phyloP scores from a whole-genome alignment of 1,284 basidiomycete species.

The Singerocomus inundabilis region DNA sequence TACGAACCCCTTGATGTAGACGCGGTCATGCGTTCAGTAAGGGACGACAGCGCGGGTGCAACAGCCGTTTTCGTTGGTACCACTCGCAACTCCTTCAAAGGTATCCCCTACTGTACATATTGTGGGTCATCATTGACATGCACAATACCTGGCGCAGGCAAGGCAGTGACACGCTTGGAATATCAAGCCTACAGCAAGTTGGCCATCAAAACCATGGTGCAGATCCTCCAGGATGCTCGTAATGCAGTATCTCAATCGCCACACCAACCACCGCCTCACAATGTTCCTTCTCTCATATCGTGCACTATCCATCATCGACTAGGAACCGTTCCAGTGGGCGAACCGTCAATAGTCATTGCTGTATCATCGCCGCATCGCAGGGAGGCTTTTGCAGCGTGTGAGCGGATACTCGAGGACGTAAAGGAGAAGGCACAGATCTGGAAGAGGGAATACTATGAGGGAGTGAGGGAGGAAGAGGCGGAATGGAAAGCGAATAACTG shows the following conservation, averaged over 20 bases:
- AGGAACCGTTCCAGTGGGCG: constrained; percentile 73
- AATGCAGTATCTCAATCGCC: constrained; percentile 42
- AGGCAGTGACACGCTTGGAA: constrained; percentile 69
- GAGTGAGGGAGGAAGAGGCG: constrained; percentile 55
- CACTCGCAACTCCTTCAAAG: constrained; percentile 61
- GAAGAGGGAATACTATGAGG: constrained; percentile 86
- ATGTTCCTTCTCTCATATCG: constrained; percentile 42
- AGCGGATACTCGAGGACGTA: constrained; percentile 79
- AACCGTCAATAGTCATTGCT: constrained; percentile 82
- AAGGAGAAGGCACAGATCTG: constrained; percentile 84
- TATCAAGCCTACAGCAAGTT: constrained; percentile 83
- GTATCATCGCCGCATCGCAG: constrained; percentile 84
- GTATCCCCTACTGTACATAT: constrained; percentile 28
- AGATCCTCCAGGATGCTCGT: constrained; percentile 55
- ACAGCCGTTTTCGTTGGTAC: constrained; percentile 74
- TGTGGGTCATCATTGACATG: constrained; percentile 3
- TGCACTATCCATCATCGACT: constrained; percentile 77
- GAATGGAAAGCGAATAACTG: constrained; percentile 71
- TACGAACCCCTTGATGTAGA: constrained; percentile 56
- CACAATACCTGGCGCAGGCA: constrained; percentile 46
- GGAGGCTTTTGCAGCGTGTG: constrained; percentile 78
- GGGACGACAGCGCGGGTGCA: constrained; percentile 66
- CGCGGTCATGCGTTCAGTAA: constrained; percentile 58
- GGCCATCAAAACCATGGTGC: constrained; percentile 75
- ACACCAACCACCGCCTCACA: constrained; percentile 37